Conservation (phyloP, 2,329 filamentous ascomycete species). For the Pezicula neosporulosa region DNA sequence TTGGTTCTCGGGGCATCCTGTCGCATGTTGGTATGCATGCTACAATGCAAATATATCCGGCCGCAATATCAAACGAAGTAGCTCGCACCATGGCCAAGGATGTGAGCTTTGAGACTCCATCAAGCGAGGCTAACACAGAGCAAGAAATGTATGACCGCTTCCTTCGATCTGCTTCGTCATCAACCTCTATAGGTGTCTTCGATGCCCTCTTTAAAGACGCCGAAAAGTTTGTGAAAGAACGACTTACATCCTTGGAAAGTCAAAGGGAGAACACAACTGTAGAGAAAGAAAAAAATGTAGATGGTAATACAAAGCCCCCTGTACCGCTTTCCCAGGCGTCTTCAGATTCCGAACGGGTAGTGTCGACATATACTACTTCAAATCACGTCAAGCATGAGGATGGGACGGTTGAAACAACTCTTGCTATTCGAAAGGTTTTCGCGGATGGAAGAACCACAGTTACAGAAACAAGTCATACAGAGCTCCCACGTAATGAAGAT, state of each 20-base stretch:
- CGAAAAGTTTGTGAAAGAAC: conserved; percentile 1
- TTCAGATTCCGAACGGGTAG: conserved; percentile 13
- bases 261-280: not conserved
- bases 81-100: not conserved
- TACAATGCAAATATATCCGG: not conserved
- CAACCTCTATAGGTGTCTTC: not conserved
- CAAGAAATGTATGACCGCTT: conserved; percentile 27
- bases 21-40: not conserved
- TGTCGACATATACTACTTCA: conserved; percentile 20
- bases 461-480: conserved; percentile 17
- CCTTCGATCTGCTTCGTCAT: conserved; percentile 7
- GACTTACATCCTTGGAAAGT: not conserved
- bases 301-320: not conserved
- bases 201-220: conserved; percentile 2
- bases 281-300: not conserved
- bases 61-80: not conserved
- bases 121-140: conserved; percentile 16
- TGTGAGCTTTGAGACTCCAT: not conserved
- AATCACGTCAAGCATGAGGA: conserved; percentile 19
- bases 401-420: conserved; percentile 20
- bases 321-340: not conserved
- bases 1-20: not conserved
- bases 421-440: conserved; percentile 22
- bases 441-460: conserved; percentile 20
- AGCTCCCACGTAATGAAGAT: conserved; percentile 6